A percentile compares a stretch with the other conserved stretches of the same genome.
Conservation (phyloP, 805 yeast species). For the Metahyphopichia silvanorum region DNA sequence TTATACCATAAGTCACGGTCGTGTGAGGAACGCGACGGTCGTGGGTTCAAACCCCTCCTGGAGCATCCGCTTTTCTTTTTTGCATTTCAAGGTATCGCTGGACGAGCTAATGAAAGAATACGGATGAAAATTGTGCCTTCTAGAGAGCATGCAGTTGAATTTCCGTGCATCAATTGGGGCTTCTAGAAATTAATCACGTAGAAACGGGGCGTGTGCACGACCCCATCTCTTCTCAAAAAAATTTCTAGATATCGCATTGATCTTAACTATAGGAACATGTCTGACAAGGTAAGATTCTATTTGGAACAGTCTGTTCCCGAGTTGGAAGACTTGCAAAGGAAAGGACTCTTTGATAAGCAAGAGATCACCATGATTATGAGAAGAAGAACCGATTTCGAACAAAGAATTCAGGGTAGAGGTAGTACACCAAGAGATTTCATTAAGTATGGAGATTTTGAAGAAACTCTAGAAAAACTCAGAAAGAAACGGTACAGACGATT, state of each 20-base stretch:
- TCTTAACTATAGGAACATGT: constrained; percentile 19
- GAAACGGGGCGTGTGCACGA: neutral
- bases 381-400: constrained; percentile 94
- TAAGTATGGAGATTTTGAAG: constrained; percentile 77
- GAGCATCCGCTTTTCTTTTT: constrained; percentile 42
- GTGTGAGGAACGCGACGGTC: constrained; percentile 57
- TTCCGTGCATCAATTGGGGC: too few species aligned
- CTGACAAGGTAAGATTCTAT: constrained; percentile 48
- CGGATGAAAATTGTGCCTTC: too few species aligned
- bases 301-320: constrained; percentile 82
- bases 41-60: constrained; percentile 54
- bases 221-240: neutral
- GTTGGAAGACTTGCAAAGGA: constrained; percentile 77
- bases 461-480: constrained; percentile 73
- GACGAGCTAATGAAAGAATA: too few species aligned
- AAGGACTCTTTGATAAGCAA: constrained; percentile 75
- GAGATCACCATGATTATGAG: constrained; percentile 87
- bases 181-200: too few species aligned
- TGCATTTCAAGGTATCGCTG: too few species aligned
- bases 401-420: constrained; percentile 80
- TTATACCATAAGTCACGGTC: constrained; percentile 48
- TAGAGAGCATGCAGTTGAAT: too few species aligned
- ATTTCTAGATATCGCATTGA: neutral
- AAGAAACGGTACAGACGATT: constrained; percentile 66
- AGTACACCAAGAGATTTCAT: constrained; percentile 74